These are phyloP conservation scores for Toxicodendron radicans DNA, from an alignment of 345 rosid species.

Conservation along the genomic window DNA sequence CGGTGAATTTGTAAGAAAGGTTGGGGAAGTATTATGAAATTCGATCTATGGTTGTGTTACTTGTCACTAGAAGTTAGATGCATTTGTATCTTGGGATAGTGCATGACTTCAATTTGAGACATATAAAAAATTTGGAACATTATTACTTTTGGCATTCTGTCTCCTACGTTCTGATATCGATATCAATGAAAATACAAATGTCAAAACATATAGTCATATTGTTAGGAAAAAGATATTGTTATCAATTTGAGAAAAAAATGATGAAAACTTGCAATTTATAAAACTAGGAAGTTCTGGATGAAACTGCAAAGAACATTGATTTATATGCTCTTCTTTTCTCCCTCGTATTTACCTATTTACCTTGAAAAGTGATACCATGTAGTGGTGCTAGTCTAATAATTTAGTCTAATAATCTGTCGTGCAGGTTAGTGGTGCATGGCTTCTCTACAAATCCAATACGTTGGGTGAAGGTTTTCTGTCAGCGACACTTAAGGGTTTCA, in stretches of 20 bases:
- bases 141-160: background rate
- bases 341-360: background rate
- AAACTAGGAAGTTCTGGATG: background rate
- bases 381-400: background rate
- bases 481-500: slow-evolving; percentile 79
- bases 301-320: background rate
- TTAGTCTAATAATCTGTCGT: slow-evolving; percentile 1
- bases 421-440: slow-evolving; percentile 84
- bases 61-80: background rate
- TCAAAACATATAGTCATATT: background rate
- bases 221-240: background rate
- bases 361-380: background rate
- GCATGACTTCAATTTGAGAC: background rate
- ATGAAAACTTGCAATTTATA: background rate
- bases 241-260: background rate
- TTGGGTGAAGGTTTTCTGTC: slow-evolving; percentile 72
- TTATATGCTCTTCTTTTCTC: background rate
- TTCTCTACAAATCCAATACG: slow-evolving; percentile 74
- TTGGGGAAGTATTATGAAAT: background rate
- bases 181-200: background rate
- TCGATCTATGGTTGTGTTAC: background rate
- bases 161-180: background rate
- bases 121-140: background rate
- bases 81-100: background rate
- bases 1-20: background rate